Conservation (phyloP, 2,329 filamentous ascomycete species). For the Aphanocladium album region DNA sequence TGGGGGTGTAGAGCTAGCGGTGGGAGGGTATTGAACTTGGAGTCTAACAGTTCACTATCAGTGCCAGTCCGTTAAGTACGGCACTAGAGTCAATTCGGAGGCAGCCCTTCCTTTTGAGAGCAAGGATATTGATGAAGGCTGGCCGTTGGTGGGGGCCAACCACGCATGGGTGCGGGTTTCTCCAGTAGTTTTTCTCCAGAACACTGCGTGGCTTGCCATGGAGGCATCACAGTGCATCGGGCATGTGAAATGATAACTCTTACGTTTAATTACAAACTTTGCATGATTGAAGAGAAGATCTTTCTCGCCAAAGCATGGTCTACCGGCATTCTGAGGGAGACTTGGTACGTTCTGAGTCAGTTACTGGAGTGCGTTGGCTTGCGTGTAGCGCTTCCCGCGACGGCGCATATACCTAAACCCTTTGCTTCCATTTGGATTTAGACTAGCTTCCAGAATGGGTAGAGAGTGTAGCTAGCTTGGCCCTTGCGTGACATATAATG, state of each 20-base stretch:
- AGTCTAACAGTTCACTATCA: constrained; percentile 8
- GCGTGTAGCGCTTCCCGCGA: neutral
- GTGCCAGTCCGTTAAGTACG: constrained; percentile 1
- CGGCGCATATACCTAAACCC: neutral
- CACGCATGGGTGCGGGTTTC: constrained; percentile 10
- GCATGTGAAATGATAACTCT: neutral
- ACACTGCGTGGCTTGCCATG: constrained; percentile 4
- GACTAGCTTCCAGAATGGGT: constrained; percentile 1
- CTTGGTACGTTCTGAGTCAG: constrained; percentile 1
- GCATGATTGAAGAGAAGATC: neutral
- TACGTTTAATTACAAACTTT: neutral
- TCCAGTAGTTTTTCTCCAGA: constrained; percentile 7
- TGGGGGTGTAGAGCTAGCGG: constrained; percentile 2
- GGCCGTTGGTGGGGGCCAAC: constrained; percentile 14
- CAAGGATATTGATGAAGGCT: constrained; percentile 12
- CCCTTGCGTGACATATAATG: neutral
- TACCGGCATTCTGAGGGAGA: neutral
- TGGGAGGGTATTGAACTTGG: neutral
- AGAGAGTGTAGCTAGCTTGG: neutral
- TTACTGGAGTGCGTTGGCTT: neutral
- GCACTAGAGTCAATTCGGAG: constrained; percentile 1
- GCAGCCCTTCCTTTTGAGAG: constrained; percentile 4
- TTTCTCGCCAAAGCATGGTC: neutral
- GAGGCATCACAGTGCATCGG: constrained; percentile 5
- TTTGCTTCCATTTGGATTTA: neutral